Conservation (phyloP, 2,329 filamentous ascomycete species). For the Cordyceps cateniannulata region DNA sequence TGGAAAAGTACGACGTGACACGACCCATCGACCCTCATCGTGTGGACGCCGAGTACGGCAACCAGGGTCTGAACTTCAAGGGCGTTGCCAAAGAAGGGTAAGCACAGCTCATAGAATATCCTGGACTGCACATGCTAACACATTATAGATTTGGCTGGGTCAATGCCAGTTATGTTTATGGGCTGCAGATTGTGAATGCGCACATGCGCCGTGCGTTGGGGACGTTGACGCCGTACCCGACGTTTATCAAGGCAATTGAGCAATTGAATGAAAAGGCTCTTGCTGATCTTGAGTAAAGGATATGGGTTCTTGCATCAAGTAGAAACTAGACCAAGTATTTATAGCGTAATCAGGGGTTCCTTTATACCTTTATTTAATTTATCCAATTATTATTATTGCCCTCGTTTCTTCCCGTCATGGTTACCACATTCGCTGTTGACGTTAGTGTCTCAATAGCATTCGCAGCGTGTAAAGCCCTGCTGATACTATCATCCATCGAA, state of each 20-base stretch:
- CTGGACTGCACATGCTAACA: background rate
- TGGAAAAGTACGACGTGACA: constrained; percentile 98
- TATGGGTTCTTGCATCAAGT: background rate
- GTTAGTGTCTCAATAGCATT: too few relatives aligned
- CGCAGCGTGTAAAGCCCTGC: too few relatives aligned
- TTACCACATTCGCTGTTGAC: background rate
- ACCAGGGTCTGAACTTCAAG: constrained; percentile 92
- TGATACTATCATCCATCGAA: too few relatives aligned
- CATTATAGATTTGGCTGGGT: constrained; percentile 89
- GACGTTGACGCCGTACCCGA: constrained; percentile 79
- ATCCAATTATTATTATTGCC: background rate
- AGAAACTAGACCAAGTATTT: background rate
- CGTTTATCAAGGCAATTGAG: constrained; percentile 64
- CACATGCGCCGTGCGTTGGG: constrained; percentile 87
- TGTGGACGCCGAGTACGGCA: constrained; percentile 95
- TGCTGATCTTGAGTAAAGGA: constrained; percentile 32
- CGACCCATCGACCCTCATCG: constrained; percentile 82
- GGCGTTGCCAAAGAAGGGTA: constrained; percentile 94
- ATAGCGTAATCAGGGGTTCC: constrained; percentile 2
- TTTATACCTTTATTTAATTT: background rate
- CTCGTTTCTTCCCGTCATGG: background rate
- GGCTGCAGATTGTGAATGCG: constrained; percentile 78
- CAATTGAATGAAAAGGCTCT: constrained; percentile 47
- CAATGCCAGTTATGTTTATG: constrained; percentile 95
- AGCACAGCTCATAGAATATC: constrained; percentile 27